Percentiles rank a stretch among this genome's conserved stretches.
phyloP scores from a whole-genome alignment of 2,329 filamentous ascomycete genomes.

The Aspergillus hortae region DNA sequence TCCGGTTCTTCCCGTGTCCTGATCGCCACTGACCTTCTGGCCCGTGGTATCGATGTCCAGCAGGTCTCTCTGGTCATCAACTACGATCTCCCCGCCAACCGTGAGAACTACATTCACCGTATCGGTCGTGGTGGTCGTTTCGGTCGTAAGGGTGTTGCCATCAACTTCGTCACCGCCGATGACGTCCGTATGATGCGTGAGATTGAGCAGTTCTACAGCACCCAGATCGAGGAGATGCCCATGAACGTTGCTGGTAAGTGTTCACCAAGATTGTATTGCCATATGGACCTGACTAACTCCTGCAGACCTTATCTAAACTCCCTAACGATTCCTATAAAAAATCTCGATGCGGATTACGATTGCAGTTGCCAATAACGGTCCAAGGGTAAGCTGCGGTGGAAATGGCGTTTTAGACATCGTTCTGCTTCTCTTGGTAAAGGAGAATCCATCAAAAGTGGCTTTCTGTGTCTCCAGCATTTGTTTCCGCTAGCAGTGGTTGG shows the following conservation, averaged over 20 bases:
- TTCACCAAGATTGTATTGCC: no score
- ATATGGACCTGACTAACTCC: no score
- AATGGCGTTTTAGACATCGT: conserved; percentile 23
- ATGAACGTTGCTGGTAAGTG: conserved; percentile 73
- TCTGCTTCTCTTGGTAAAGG: conserved; percentile 26
- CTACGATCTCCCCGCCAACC: conserved; percentile 98
- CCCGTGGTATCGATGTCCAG: conserved; percentile 99
- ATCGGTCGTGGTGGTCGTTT: conserved; percentile 99
- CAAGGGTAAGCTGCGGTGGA: conserved; percentile 25
- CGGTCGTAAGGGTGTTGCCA: conserved; percentile 99
- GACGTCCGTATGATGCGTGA: conserved; percentile 99
- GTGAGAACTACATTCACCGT: conserved; percentile 99
- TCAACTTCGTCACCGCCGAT: conserved; percentile 99
- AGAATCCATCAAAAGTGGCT: conserved; percentile 38
- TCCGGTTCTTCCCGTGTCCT: conserved; percentile 97
- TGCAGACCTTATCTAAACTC: conserved; percentile 43
- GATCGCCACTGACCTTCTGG: conserved; percentile 95
- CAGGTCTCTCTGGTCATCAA: conserved; percentile 99
- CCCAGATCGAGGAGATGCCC: conserved; percentile 99
- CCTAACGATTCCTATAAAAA: conserved; percentile 22
- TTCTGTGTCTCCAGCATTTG: conserved; percentile 36
- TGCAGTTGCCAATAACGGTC: conserved; percentile 30
- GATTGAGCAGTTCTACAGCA: conserved; percentile 99
- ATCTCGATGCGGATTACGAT: conserved; percentile 35
- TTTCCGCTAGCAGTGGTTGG: conserved; percentile 12